A percentile compares a stretch with the other conserved stretches of the same genome.
Conservation (phyloP, 1,284 basidiomycete genomes). For the Austropuccinia psidii region DNA sequence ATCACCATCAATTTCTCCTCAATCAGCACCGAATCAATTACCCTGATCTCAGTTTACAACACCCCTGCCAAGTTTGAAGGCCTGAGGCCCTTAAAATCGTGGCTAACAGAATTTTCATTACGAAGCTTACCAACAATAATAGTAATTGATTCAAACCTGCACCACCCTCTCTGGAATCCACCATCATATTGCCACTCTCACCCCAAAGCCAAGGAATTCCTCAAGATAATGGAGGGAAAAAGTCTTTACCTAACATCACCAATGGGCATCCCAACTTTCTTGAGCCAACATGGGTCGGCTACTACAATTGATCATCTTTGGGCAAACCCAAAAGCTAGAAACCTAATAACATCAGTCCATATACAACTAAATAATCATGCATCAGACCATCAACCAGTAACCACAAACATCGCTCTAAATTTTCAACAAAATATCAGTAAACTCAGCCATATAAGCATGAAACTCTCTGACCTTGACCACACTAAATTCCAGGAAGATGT, state of each 20-base stretch:
- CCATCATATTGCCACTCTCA: not conserved
- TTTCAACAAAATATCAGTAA: too few relatives aligned
- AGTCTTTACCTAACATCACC: conserved; percentile 3
- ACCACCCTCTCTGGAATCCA: conserved; percentile 2
- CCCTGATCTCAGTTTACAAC: not conserved
- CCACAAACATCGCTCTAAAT: too few relatives aligned
- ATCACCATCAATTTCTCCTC: too few relatives aligned
- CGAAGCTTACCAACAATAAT: not conserved
- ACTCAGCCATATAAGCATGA: too few relatives aligned
- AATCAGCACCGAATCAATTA: not conserved
- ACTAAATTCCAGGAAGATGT: too few relatives aligned
- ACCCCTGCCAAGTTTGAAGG: too few relatives aligned
- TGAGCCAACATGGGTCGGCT: not conserved
- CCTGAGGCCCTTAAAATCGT: not conserved
- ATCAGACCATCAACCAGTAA: not conserved
- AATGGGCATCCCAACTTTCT: conserved; percentile 8
- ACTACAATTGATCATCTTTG: not conserved
- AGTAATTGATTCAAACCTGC: conserved; percentile 7
- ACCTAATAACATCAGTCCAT: not conserved
- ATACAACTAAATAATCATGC: not conserved
- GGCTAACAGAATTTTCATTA: not conserved
- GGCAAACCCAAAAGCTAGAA: not conserved
- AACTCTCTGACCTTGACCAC: too few relatives aligned
- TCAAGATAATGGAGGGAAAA: not conserved
- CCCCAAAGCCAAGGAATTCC: not conserved